phyloP scores from a whole-genome alignment of 257 asterid genomes.

The Anisodus tanguticus region DNA sequence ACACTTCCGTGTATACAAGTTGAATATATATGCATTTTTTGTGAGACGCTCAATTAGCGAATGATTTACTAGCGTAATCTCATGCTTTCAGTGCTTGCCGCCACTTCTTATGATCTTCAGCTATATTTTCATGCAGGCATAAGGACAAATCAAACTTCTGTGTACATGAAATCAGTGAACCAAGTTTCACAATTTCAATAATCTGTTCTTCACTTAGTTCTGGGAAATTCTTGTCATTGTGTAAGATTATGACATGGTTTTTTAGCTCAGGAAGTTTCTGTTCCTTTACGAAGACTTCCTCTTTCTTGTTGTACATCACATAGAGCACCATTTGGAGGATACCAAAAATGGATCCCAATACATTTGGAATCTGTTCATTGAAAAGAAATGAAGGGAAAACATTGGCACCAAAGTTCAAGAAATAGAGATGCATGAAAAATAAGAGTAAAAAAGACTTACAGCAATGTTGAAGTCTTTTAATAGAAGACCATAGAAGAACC shows the following conservation, averaged over 20 bases:
- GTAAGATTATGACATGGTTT: constrained; percentile 34
- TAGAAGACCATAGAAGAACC: constrained; percentile 69
- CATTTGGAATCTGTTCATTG: constrained; percentile 47
- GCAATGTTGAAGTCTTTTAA: constrained; percentile 54
- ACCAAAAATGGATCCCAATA: constrained; percentile 63
- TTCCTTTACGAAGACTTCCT: constrained; percentile 24
- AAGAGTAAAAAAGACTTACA: constrained; percentile 37
- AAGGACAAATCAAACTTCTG: constrained; percentile 44
- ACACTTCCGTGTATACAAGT: neutral
- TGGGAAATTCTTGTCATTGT: constrained; percentile 39
- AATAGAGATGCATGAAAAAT: neutral
- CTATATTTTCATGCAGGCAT: neutral
- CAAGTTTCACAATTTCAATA: constrained; percentile 49
- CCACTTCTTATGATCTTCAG: constrained; percentile 6
- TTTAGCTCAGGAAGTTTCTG: constrained; percentile 39
- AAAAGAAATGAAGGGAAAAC: neutral
- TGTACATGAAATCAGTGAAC: constrained; percentile 45
- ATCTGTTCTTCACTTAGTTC: constrained; percentile 53
- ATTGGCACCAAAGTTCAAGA: neutral
- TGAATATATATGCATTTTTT: constrained; percentile 25
- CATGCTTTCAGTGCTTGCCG: neutral
- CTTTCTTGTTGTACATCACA: constrained; percentile 43
- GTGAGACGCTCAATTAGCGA: neutral
- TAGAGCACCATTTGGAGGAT: constrained; percentile 54
- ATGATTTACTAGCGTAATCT: neutral